Base-by-base conservation (phyloP, 2,329 filamentous ascomycete genomes). In the Pezicula neosporulosa region DNA sequence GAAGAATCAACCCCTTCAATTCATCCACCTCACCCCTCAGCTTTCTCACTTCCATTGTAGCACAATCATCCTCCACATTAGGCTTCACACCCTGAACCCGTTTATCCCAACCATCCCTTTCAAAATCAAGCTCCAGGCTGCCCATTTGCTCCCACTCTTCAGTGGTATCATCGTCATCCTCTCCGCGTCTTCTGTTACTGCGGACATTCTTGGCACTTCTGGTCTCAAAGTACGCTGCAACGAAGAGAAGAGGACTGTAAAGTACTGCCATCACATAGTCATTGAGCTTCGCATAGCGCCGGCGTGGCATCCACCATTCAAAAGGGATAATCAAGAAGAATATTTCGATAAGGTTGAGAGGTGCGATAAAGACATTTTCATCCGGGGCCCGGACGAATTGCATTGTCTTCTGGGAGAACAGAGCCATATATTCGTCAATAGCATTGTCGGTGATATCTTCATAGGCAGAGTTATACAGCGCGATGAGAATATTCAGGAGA, bases 281-380 rank as follows among this genome's bases (percentile, higher is more conserved):
- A 69, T 99, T 99, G 49, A 97, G 72, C 33, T 80, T 79, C 60
- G 92, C 87, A 67, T 97, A 99, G 2, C 70, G 70, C 6, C 75
- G 63, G 55, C 82, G 81, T n/a, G 82, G 73, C 76, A 99, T 79
- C 94, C 93, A 99, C 94, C 94, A 99, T 74, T 97, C 94, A 48
- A 96, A 86, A 0, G 89, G 89, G 0, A 95, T 65, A 37, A 88
- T 81, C 3, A 97, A 80, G 54, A 82, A 75, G 55, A 96, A 77
- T 16, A 97, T 85, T 68, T 99, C 94, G 54, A 99, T 81, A 2
- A 99, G 78, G 68, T 99, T 99, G 71, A 99, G 89, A 0, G 94
- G 94, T 0, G 94, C 86, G 63, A 99, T 96, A 71, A 94, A 99
- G 50, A 99, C 94, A 61, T 99, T 99, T 69, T 99, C 94, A 62